Percentiles rank a stretch among this genome's conserved stretches.
Conservation (phyloP, 1,284 basidiomycete genomes). For the Sanghuangporus weigelae region DNA sequence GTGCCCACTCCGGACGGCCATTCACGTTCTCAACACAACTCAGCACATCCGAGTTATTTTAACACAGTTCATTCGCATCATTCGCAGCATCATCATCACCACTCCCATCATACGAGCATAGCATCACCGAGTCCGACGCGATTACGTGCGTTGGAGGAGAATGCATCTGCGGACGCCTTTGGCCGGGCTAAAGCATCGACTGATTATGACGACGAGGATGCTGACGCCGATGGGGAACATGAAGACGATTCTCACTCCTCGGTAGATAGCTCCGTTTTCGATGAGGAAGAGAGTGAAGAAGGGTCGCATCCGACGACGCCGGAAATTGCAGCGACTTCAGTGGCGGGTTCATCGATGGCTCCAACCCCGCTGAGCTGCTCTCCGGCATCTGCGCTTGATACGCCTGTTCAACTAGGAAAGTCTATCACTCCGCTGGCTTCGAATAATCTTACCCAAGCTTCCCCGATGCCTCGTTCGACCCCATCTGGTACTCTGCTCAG, state of each 20-base stretch:
- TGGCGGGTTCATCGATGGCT: not conserved
- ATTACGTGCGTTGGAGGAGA: not conserved
- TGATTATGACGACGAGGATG: not conserved
- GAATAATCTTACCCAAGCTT: not conserved
- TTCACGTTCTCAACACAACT: not conserved
- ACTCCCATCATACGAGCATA: not conserved
- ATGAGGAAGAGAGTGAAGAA: not conserved
- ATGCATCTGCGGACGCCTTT: not conserved
- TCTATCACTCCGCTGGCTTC: too few species aligned
- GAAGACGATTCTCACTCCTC: not conserved
- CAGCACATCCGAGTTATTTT: conserved; percentile 1
- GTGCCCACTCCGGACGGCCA: conserved; percentile 3
- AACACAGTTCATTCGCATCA: not conserved
- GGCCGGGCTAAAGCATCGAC: not conserved
- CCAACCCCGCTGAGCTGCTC: conserved; percentile 12
- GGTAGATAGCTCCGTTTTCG: conserved; percentile 7
- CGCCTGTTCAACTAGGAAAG: not conserved
- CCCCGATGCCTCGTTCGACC: too few species aligned
- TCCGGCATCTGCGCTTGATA: conserved; percentile 1
- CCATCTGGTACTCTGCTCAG: not conserved
- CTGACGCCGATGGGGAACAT: not conserved
- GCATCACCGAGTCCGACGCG: not conserved
- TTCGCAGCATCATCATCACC: not conserved
- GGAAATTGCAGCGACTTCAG: not conserved
- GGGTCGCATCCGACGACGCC: conserved; percentile 6